phyloP scores from a whole-genome alignment of 176 grass and related monocot species.

The Bromus sterilis region DNA sequence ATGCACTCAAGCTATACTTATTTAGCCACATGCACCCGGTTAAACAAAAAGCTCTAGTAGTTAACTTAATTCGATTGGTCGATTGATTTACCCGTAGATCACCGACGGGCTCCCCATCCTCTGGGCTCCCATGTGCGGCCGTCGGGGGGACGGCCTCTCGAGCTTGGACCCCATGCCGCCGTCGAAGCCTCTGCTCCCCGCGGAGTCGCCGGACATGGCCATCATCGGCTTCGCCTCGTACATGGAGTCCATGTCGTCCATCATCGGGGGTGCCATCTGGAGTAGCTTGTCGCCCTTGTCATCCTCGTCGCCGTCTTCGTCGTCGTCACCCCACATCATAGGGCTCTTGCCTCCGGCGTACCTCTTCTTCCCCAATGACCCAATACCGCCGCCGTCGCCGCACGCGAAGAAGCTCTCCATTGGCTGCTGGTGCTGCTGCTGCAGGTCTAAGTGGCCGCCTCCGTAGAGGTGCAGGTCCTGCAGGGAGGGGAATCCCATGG shows the following conservation, averaged over 20 bases:
- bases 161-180: conserved; percentile 27
- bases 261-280: conserved; percentile 50
- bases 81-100: conserved; percentile 56
- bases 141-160: conserved; percentile 65
- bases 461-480: conserved; percentile 80
- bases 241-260: conserved; percentile 70
- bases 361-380: conserved; percentile 57
- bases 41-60: conserved; percentile 16
- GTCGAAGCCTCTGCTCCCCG: conserved; percentile 58
- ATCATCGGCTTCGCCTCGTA: conserved; percentile 72
- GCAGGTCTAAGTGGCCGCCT: conserved; percentile 62
- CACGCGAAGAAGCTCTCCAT: conserved; percentile 54
- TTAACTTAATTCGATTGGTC: background rate
- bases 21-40: conserved; percentile 30
- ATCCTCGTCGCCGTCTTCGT: conserved; percentile 33
- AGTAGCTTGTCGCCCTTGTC: conserved; percentile 57
- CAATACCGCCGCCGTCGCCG: conserved; percentile 25
- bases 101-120: conserved; percentile 60
- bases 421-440: conserved; percentile 66
- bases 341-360: conserved; percentile 52
- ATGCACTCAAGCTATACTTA: conserved; percentile 39
- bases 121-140: conserved; percentile 49
- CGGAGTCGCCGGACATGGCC: conserved; percentile 46
- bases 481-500: conserved; percentile 66
- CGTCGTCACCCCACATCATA: conserved; percentile 68